Evolutionary conservation across 768 basidiomycete genomes (phyloP).

Genomic region (Mycena galopus): DNA sequence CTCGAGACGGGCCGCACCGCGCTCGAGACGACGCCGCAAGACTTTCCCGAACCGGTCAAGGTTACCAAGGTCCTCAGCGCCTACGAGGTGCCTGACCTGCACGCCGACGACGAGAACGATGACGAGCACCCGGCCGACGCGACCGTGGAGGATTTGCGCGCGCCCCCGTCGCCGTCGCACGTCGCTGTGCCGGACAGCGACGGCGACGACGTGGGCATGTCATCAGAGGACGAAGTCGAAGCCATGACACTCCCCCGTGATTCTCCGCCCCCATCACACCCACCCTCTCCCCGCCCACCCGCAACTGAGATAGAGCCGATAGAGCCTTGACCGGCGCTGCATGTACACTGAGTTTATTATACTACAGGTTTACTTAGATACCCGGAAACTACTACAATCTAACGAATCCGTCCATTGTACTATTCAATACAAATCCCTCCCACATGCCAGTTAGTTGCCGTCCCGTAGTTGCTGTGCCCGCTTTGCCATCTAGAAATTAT

Average conservation of each 20-base stretch:
- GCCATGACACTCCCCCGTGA: conserved; percentile 48
- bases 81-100: conserved; percentile 66
- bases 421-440: conserved; percentile 16
- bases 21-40: conserved; percentile 68
- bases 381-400: conserved; percentile 29
- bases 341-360: conserved; percentile 1
- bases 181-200: conserved; percentile 39
- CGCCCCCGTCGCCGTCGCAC: conserved; percentile 38
- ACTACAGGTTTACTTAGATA: conserved; percentile 13
- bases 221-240: conserved; percentile 59
- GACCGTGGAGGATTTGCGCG: conserved; percentile 25
- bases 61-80: conserved; percentile 79
- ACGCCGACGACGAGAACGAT: conserved; percentile 48
- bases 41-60: conserved; percentile 60
- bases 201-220: conserved; percentile 18
- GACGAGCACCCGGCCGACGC: conserved; percentile 14
- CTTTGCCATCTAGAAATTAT: conserved; percentile 70
- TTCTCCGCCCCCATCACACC: conserved; percentile 39
- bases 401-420: conserved; percentile 34
- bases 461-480: conserved; percentile 78
- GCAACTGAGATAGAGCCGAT: conserved; percentile 50
- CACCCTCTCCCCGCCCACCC: conserved; percentile 49
- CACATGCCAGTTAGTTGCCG: conserved; percentile 46
- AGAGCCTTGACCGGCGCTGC: no score
- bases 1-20: conserved; percentile 71